Conservation (phyloP, 192 early-diverging fungal species). For the Linnemannia hyalina region DNA sequence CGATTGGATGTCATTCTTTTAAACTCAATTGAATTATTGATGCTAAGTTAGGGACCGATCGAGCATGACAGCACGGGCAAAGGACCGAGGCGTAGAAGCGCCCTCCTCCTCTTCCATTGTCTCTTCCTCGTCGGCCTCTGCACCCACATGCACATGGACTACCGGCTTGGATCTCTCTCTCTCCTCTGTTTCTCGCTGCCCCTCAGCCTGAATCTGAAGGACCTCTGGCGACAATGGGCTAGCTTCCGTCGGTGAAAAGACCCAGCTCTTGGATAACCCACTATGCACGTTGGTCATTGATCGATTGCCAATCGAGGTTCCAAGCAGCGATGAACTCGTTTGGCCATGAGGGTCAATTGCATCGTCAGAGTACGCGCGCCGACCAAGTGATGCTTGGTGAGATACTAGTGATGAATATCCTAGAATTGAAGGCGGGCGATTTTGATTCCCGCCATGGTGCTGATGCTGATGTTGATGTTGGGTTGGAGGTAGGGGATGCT, state of each 20-base stretch:
- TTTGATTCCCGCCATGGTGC: background rate
- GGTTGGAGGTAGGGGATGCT: background rate
- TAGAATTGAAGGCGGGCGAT: conserved; percentile 26
- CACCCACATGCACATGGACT: background rate
- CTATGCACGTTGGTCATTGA: conserved; percentile 17
- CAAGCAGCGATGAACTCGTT: background rate
- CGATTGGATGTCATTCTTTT: background rate
- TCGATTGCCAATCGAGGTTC: background rate
- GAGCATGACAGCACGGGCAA: background rate
- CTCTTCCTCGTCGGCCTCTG: background rate
- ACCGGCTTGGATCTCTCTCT: background rate
- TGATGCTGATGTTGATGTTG: conserved; percentile 8
- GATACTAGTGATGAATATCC: background rate
- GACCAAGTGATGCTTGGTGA: background rate
- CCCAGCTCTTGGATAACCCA: conserved; percentile 42
- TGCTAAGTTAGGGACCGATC: background rate
- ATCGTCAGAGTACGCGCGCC: conserved; percentile 37
- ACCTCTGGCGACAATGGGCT: conserved; percentile 25
- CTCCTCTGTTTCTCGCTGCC: background rate
- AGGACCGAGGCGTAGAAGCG: background rate
- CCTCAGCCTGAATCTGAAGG: background rate
- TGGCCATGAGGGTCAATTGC: conserved; percentile 12
- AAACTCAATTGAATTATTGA: background rate
- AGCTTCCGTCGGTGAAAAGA: conserved; percentile 24
- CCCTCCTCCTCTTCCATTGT: background rate